Percentiles rank a stretch among this genome's conserved stretches.
These are phyloP conservation scores for Ceratocystis ficicola DNA, from an alignment of 2,329 filamentous ascomycete genomes.

Conservation along the genomic window DNA sequence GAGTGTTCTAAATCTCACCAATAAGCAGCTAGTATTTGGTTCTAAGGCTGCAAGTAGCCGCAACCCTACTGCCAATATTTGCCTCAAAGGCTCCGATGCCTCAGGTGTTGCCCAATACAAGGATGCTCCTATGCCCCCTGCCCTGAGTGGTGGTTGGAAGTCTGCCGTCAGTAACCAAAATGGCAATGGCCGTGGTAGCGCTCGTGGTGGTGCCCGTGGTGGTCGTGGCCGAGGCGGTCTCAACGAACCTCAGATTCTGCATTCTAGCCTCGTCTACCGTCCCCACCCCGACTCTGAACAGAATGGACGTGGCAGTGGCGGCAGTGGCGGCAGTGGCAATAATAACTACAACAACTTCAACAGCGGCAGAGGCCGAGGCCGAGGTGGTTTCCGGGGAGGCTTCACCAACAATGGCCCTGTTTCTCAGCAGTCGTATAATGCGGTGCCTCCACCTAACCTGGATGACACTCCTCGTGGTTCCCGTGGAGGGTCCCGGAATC, in stretches of 20 bases:
- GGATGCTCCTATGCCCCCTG: constrained; percentile 43
- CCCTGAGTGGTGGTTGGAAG: constrained; percentile 46
- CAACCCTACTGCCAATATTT: neutral
- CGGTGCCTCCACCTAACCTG: constrained; percentile 46
- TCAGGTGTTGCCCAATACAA: constrained; percentile 51
- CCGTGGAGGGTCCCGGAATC: constrained; percentile 26
- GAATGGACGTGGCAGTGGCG: constrained; percentile 24
- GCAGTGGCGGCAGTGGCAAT: constrained; percentile 20
- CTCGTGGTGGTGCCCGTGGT: constrained; percentile 26
- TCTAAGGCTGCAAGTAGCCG: constrained; percentile 40
- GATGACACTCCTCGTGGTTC: constrained; percentile 38
- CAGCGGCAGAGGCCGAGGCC: constrained; percentile 25
- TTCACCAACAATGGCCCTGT: neutral
- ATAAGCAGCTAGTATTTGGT: constrained; percentile 65
- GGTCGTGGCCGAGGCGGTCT: constrained; percentile 2
- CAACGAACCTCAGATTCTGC: constrained; percentile 24
- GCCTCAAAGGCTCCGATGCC: constrained; percentile 34
- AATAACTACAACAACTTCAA: constrained; percentile 26
- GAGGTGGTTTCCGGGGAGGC: constrained; percentile 25
- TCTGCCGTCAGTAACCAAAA: constrained; percentile 13
- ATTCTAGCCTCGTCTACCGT: constrained; percentile 21
- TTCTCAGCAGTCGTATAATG: constrained; percentile 33
- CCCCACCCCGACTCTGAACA: constrained; percentile 20
- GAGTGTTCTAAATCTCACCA: constrained; percentile 77
- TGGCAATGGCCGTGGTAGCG: constrained; percentile 21